phyloP scores from a whole-genome alignment of 108 stramenopile genomes.

The Pseudonitzschia multiseries region DNA sequence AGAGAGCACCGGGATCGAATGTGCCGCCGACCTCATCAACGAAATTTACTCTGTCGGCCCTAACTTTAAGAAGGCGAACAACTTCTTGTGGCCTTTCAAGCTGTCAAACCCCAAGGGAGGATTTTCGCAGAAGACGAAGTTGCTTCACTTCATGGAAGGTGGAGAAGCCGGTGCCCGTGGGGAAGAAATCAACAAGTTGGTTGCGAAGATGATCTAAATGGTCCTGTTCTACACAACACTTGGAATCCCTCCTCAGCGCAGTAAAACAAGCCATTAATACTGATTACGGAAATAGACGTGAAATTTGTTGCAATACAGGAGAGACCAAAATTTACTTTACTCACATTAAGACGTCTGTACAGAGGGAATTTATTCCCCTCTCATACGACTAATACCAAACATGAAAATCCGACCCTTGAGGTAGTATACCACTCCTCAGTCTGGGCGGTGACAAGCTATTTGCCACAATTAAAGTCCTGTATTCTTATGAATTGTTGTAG shows the following conservation, averaged over 20 bases:
- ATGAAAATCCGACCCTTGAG: slow-evolving; percentile 83
- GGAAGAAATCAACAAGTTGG: slow-evolving; percentile 94
- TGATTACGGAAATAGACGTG: slow-evolving; percentile 15
- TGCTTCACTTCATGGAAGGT: slow-evolving; percentile 99
- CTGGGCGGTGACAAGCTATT: background rate
- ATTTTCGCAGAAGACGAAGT: slow-evolving; percentile 96
- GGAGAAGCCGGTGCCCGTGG: slow-evolving; percentile 98
- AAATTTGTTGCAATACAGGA: slow-evolving; percentile 4
- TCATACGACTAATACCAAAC: slow-evolving; percentile 31
- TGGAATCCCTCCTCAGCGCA: too few species aligned
- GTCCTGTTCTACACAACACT: too few species aligned
- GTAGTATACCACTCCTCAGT: background rate
- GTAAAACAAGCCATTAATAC: slow-evolving; percentile 6
- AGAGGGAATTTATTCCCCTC: background rate
- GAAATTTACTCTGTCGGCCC: slow-evolving; percentile 98
- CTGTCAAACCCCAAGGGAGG: slow-evolving; percentile 96
- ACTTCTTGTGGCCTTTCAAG: slow-evolving; percentile 99
- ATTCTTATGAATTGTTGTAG: too few species aligned
- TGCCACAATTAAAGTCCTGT: too few species aligned
- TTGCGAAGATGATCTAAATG: slow-evolving; percentile 93
- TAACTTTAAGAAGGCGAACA: slow-evolving; percentile 98
- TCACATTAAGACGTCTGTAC: slow-evolving; percentile 43
- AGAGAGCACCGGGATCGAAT: slow-evolving; percentile 73
- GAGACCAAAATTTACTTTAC: background rate
- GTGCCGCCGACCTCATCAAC: slow-evolving; percentile 94